Base-by-base conservation (phyloP, 352 stramenopile genomes). In the Aphanomyces astaci region DNA sequence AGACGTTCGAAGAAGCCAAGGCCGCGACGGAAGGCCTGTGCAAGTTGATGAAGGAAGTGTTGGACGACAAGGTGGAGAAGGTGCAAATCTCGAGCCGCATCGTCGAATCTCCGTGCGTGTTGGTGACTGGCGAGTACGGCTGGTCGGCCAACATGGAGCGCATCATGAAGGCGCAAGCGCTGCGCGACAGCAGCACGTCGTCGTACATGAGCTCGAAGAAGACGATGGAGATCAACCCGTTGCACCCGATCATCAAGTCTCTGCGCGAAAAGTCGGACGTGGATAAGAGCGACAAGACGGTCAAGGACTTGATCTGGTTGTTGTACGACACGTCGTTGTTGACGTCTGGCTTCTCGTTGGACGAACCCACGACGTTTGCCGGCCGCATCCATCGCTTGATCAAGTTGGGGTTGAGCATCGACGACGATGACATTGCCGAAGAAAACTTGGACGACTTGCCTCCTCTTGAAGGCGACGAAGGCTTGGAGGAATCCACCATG, bases 41-140 rank as follows among this genome's bases (percentile, higher is more conserved):
- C 94, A 99, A 99, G 87, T 84, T 99, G 54, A 99, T 99, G 77
- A 99, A 99, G 91, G 97, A 99, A 77, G 95, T 99, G 19, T 87
- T 99, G 55, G 97, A 98, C 73, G 97, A 99, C 85, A 99, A 99
- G 95, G 96, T 99, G 45, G 97, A 99, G 80, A 99, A 99, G 94
- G 97, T 99, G 27, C 87, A 98, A 73, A 96, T 99, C 59, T 99
- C 96, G 52, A 98, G 98, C 88, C 95, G 97, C 83, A 96, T 99
- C 43, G 96, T 97, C 2, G 96, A 99, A 75, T 99, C 95, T 55
- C 97, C 97, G 40, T 99, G 97, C 74, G 93, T 97, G 59, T 92
- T 99, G 30, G 97, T 99, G 30, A 99, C 97, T 25, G 97, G 97
- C 64, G 97, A 99, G 81, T 99, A 99, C 81, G 97, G 97, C 75